Evolutionary conservation across 371 early-diverging fungal genomes (phyloP), one percentile per base, ranked within the genome.

Genomic region (Nematocida ausubeli): DNA sequence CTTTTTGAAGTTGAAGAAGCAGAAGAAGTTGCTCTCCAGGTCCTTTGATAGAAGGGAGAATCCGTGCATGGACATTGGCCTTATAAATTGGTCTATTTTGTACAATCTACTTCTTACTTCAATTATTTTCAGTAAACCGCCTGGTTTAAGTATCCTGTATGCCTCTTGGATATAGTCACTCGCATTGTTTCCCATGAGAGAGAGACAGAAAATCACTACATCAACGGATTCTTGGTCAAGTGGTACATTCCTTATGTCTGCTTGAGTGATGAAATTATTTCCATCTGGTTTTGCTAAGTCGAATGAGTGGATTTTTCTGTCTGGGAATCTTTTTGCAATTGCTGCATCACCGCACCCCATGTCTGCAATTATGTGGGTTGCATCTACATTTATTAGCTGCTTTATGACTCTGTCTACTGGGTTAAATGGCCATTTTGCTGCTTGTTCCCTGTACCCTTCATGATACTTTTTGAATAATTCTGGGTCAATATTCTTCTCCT

Each of bases 261-360:
- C 93, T 7, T 93, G 92, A 16, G 90, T 91, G 1, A 98, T 90
- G 37, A 52, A 47, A 3, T 37, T 51, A 16, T 87, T 86, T 34
- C 90, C 89, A 69, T 92, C 91, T 81, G 88, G 89, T 19, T 92
- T 90, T 9, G 92, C 90, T 67, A 95, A 84, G 85, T 98, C 99
- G 84, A 94, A 96, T 42, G 95, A 95, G 78, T 92, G 88, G 24
- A 83, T 73, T 62, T 86, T 81, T n/a, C 85, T 87, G 1, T 44
- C 47, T 9, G 22, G 9, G 56, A 95, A 85, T 9, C 88, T 87
- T 57, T 89, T 87, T 1, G 93, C 91, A 80, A 97, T 88, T 84
- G 89, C 89, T 16, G 93, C 97, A 81, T 93, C 95, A 30, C 99
- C 99, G 83, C 98, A 97, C 0, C 99, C 99, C 81, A 98, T 82